Evolutionary conservation across 495 filamentous ascomycete genomes (phyloP).

Genomic region (Penicillium pancosmium): DNA sequence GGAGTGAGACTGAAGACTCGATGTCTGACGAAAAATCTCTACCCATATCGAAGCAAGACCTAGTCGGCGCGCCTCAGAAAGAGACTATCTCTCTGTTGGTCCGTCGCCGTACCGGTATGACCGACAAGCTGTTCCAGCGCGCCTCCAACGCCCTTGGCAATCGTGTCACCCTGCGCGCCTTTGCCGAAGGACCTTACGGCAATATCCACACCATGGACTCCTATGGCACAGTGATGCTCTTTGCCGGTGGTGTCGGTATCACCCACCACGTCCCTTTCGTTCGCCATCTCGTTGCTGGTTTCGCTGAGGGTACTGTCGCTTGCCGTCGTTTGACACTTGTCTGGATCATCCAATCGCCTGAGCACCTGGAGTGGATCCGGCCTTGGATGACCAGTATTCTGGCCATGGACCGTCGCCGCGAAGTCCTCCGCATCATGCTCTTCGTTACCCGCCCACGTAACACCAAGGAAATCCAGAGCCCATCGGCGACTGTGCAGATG

Average conservation of each 20-base stretch:
- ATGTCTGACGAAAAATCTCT: conserved; percentile 47
- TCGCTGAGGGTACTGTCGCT: conserved; percentile 72
- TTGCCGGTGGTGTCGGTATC: conserved; percentile 92
- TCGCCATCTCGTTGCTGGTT: conserved; percentile 74
- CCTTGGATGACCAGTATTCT: conserved; percentile 92
- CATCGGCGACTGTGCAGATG: conserved; percentile 78
- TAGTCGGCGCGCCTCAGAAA: conserved; percentile 39
- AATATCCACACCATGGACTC: conserved; percentile 80
- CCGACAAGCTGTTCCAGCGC: conserved; percentile 73
- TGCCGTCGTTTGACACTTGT: conserved; percentile 80
- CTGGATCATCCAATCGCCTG: conserved; percentile 88
- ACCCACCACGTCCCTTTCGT: conserved; percentile 93
- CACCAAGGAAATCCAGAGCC: conserved; percentile 69
- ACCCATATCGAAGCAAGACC: conserved; percentile 40
- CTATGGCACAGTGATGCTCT: conserved; percentile 87
- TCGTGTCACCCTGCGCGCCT: conserved; percentile 56
- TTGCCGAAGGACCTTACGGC: conserved; percentile 88
- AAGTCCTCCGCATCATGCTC: conserved; percentile 79
- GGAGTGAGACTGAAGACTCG: conserved; percentile 59
- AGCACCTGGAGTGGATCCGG: conserved; percentile 88
- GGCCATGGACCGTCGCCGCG: conserved; percentile 72
- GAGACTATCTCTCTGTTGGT: conserved; percentile 77
- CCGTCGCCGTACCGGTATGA: conserved; percentile 85
- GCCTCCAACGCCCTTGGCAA: conserved; percentile 46
- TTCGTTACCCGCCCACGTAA: conserved; percentile 84